Conservation (phyloP, 2,329 filamentous ascomycete genomes). For the Colletotrichum noveboracense region DNA sequence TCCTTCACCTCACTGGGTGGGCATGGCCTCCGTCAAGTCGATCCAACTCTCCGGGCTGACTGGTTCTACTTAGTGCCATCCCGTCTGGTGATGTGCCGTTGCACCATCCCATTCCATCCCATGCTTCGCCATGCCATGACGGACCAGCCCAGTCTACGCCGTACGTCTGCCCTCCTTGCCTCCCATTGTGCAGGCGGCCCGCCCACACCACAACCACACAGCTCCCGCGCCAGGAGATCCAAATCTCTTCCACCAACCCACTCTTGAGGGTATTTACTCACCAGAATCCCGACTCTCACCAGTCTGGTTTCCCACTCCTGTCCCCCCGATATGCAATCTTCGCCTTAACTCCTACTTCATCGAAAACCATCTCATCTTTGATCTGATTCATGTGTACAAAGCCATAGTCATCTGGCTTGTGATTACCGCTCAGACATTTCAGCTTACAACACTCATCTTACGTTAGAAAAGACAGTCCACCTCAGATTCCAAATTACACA, state of each 20-base stretch:
- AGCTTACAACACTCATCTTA: neutral
- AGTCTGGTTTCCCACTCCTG: neutral
- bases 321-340: neutral
- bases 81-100: neutral
- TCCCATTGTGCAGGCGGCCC: neutral
- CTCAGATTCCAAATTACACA: neutral
- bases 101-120: neutral
- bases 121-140: neutral
- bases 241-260: constrained; percentile 8
- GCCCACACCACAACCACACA: constrained; percentile 14
- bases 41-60: neutral
- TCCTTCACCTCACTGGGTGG: neutral
- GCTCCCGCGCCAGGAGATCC: constrained; percentile 14
- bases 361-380: neutral
- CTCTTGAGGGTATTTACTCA: constrained; percentile 5
- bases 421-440: neutral
- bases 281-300: neutral
- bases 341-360: neutral
- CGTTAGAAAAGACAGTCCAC: neutral
- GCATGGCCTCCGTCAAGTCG: neutral
- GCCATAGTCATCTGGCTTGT: neutral
- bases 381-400: neutral
- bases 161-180: neutral
- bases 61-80: neutral
- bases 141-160: neutral